Evolutionary conservation across 805 yeast species (phyloP).

Genomic region (Yamadazyma insecticola): DNA sequence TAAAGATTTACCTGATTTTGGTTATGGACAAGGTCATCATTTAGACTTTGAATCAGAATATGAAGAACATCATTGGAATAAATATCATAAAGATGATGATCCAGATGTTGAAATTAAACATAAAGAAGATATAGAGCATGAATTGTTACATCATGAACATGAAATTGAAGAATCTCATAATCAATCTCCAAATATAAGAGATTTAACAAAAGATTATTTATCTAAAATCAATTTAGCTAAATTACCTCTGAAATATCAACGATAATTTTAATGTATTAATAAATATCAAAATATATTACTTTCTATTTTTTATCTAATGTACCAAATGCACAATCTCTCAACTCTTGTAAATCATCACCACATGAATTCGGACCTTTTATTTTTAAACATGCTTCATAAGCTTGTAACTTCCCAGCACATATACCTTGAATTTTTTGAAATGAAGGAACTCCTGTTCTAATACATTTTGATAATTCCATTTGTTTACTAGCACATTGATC

Average conservation of each 20-base stretch:
- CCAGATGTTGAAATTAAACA: conserved; percentile 80
- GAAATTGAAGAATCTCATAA: conserved; percentile 62
- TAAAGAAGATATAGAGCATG: conserved; percentile 87
- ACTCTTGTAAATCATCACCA: conserved; percentile 43
- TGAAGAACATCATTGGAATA: conserved; percentile 91
- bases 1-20: conserved; percentile 82
- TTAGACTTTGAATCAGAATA: conserved; percentile 90
- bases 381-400: conserved; percentile 63
- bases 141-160: conserved; percentile 77
- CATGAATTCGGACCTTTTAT: conserved; percentile 45
- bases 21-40: conserved; percentile 92
- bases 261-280: neutral
- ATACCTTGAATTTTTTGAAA: conserved; percentile 62
- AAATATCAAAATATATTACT: conserved; percentile 1
- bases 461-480: conserved; percentile 55
- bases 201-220: conserved; percentile 22
- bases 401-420: conserved; percentile 54
- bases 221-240: conserved; percentile 28
- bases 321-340: conserved; percentile 61
- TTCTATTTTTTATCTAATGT: conserved; percentile 17
- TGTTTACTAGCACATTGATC: conserved; percentile 54
- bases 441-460: conserved; percentile 60
- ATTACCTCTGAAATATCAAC: conserved; percentile 25
- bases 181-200: conserved; percentile 23
- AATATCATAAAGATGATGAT: conserved; percentile 70